phyloP scores from a whole-genome alignment of 305 asterid species.

The Fraxinus angustifolia region DNA sequence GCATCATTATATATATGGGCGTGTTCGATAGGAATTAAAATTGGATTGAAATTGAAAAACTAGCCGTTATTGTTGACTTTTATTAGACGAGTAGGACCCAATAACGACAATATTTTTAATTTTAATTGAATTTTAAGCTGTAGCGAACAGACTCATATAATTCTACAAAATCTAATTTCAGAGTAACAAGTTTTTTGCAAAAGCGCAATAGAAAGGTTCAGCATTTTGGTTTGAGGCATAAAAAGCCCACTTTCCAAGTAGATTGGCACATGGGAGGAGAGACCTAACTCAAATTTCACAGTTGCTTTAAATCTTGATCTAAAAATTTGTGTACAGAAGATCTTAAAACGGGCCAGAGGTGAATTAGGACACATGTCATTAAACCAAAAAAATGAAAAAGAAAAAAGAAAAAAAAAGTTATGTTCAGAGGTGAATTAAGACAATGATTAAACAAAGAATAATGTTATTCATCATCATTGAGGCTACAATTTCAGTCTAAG shows the following conservation, averaged over 20 bases:
- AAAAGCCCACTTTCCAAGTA: slow-evolving; percentile 33
- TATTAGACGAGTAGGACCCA: too few species aligned
- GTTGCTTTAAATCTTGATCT: background rate
- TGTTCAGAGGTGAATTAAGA: background rate
- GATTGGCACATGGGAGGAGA: slow-evolving; percentile 38
- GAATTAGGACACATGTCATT: background rate
- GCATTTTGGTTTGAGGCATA: slow-evolving; percentile 18
- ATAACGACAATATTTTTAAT: too few species aligned
- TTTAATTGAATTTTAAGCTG: too few species aligned
- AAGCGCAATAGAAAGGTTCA: slow-evolving; percentile 20
- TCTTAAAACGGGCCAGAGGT: background rate
- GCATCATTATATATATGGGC: too few species aligned
- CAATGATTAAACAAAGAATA: too few species aligned
- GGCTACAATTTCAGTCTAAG: too few species aligned
- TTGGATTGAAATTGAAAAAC: too few species aligned
- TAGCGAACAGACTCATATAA: too few species aligned
- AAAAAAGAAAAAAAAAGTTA: background rate
- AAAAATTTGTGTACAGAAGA: background rate
- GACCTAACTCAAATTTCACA: background rate
- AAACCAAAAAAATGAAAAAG: too few species aligned
- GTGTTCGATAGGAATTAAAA: too few species aligned
- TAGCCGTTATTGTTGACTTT: too few species aligned
- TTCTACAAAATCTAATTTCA: background rate
- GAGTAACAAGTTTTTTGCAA: background rate
- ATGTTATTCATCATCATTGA: too few species aligned